phyloP scores from a whole-genome alignment of 169 alveolate genomes.

The Eimeria necatrix region DNA sequence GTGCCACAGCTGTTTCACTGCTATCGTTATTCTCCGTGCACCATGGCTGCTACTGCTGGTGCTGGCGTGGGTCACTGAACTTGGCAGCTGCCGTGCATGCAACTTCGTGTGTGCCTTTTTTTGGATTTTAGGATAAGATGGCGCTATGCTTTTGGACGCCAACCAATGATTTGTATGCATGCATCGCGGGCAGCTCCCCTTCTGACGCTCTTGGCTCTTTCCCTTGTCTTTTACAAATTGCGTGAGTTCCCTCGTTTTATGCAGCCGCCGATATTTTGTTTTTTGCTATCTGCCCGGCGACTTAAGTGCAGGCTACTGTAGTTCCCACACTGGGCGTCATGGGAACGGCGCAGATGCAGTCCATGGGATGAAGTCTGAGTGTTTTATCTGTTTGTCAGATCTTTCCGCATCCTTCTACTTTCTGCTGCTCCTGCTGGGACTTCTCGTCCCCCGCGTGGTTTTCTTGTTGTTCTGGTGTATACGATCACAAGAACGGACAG shows the following conservation, averaged over 20 bases:
- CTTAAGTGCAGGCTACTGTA: too few relatives aligned
- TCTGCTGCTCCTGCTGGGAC: conserved; percentile 54
- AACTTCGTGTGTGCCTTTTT: not conserved
- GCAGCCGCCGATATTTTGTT: not conserved
- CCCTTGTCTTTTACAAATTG: not conserved
- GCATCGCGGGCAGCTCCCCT: conserved; percentile 20
- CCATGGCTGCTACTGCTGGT: not conserved
- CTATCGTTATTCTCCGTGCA: not conserved
- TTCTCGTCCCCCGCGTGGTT: conserved; percentile 26
- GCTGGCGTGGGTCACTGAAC: not conserved
- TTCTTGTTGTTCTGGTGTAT: conserved; percentile 47
- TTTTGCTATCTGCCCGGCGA: not conserved
- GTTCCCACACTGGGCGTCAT: too few relatives aligned
- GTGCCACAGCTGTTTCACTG: not conserved
- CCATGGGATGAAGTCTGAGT: too few relatives aligned
- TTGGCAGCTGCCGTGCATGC: not conserved
- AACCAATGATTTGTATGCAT: conserved; percentile 29
- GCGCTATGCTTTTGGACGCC: conserved; percentile 14
- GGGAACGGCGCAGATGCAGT: too few relatives aligned
- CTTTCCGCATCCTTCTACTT: conserved; percentile 34
- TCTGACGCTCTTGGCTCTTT: not conserved
- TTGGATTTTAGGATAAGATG: not conserved
- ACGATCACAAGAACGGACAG: not conserved
- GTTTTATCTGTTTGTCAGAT: not conserved
- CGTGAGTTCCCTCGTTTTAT: not conserved